phyloP scores from a whole-genome alignment of 768 basidiomycete genomes.

The Scleroderma citrinum region DNA sequence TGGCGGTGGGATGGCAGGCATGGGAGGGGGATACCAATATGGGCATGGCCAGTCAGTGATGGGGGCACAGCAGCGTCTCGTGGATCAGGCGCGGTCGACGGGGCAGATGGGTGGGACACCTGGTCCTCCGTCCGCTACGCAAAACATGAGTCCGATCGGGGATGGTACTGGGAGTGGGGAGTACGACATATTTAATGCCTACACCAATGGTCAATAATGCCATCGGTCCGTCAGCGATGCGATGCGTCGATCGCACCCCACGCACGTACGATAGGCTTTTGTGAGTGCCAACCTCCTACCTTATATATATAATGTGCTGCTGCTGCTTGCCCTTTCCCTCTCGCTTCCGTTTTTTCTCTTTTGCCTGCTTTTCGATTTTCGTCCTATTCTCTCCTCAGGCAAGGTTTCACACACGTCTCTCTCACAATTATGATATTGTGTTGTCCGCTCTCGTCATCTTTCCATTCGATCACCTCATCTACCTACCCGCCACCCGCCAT shows the following conservation, averaged over 20 bases:
- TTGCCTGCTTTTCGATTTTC: not conserved
- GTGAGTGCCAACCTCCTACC: conserved; percentile 1
- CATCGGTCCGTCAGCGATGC: too few relatives aligned
- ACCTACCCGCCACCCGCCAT: too few relatives aligned
- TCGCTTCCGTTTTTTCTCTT: conserved; percentile 2
- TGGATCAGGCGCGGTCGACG: conserved; percentile 32
- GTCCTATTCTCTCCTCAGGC: not conserved
- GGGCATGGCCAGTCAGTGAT: conserved; percentile 24
- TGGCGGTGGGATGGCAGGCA: conserved; percentile 19
- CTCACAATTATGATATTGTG: not conserved
- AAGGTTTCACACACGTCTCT: too few relatives aligned
- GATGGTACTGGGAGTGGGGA: conserved; percentile 43
- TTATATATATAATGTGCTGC: conserved; percentile 6
- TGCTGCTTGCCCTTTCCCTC: conserved; percentile 14
- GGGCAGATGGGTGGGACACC: conserved; percentile 49
- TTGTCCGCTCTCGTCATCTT: not conserved
- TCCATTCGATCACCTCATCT: too few relatives aligned
- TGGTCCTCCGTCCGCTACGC: conserved; percentile 14
- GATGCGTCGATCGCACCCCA: conserved; percentile 15
- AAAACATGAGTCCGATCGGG: conserved; percentile 36
- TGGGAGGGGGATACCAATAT: conserved; percentile 19
- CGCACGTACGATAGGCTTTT: conserved; percentile 5
- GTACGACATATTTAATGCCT: conserved; percentile 59
- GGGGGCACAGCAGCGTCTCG: conserved; percentile 13
- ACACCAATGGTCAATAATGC: conserved; percentile 40